These are phyloP conservation scores for Mycena kentingensis DNA, from an alignment of 768 basidiomycete genomes.

Conservation along the genomic window DNA sequence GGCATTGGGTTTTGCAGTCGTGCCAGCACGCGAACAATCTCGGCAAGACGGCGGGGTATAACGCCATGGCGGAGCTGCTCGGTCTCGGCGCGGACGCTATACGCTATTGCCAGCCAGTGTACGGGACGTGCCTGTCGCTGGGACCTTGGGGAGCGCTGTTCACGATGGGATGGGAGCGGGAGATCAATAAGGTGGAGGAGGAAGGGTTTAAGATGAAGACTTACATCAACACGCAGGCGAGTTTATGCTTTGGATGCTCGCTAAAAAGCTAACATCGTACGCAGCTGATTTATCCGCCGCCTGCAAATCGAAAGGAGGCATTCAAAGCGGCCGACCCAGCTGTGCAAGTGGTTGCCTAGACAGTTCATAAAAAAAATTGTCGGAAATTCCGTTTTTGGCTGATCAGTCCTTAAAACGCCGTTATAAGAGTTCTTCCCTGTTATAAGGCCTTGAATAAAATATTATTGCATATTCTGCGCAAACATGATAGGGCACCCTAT, in stretches of 20 bases:
- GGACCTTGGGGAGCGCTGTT: constrained; percentile 25
- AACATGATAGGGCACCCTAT: too few species aligned
- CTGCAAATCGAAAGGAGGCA: constrained; percentile 15
- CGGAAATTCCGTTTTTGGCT: too few species aligned
- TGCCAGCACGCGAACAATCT: constrained; percentile 24
- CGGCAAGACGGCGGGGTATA: constrained; percentile 22
- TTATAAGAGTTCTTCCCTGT: too few species aligned
- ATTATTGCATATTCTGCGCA: too few species aligned
- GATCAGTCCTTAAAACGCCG: too few species aligned
- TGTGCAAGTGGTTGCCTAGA: too few species aligned
- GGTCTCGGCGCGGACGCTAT: constrained; percentile 15
- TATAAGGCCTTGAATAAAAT: too few species aligned
- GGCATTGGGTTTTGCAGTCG: constrained; percentile 20
- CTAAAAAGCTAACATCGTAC: too few species aligned
- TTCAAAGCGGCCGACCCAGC: constrained; percentile 22
- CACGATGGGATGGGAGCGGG: constrained; percentile 26
- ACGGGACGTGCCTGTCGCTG: constrained; percentile 25
- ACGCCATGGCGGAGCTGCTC: constrained; percentile 24
- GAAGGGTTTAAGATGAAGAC: constrained; percentile 23
- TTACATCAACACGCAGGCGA: constrained; percentile 23
- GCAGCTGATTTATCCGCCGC: constrained; percentile 25
- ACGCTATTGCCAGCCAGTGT: constrained; percentile 21
- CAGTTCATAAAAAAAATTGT: too few species aligned
- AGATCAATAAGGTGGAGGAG: constrained; percentile 9
- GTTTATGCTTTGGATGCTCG: too few species aligned